Base-by-base conservation (phyloP, 2,329 filamentous ascomycete species). In the Epichloe baconii region DNA sequence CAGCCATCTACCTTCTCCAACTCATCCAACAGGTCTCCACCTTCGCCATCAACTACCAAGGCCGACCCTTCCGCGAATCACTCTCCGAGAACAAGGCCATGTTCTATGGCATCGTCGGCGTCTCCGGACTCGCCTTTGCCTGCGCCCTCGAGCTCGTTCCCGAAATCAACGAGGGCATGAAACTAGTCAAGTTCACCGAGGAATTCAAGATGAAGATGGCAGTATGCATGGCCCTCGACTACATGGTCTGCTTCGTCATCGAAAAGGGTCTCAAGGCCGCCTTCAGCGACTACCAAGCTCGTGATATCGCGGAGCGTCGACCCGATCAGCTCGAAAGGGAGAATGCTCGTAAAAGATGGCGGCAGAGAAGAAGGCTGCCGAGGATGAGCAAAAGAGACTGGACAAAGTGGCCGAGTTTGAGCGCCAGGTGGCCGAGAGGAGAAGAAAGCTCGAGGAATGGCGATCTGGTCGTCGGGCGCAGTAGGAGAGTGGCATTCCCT, bases 31-130 rank as follows among this genome's bases (percentile, higher is more conserved):
- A 98, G 69, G 95, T 98, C 64, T 96, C 90, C 23, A 98, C 93
- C 3, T 98, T 98, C 62, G 90, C 93, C 54, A 95, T 98, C 75
- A 98, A 98, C 75, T 98, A 98, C 74, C 93, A 98, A 70, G 93
- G 93, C 53, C 86, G 93, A 10, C 93, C 93, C 12, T 98, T 98
- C 85, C 87, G 93, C 54, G 93, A 98, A 71, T 86, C 86, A 21
- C 88, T 98, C 58, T 84, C 86, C 5, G 93, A 96, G 72, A 98
- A 98, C 75, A 86, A 83, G 68, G 89, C 88, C 66, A 98, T 98
- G 93, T 98, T 93, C 74, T 98, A 86, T 76, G 93, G 93, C 53
- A 88, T 98, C 51, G 73, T 98, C 41, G 85, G 86, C 57, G 91
- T 96, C 15, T 88, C 88, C 0, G 88, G 76, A 42, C 86, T 98